A percentile compares a stretch with the other conserved stretches of the same genome.
Evolutionary conservation across 176 grass and related monocot genomes (phyloP).

Genomic region (Urochloa ruziziensis): DNA sequence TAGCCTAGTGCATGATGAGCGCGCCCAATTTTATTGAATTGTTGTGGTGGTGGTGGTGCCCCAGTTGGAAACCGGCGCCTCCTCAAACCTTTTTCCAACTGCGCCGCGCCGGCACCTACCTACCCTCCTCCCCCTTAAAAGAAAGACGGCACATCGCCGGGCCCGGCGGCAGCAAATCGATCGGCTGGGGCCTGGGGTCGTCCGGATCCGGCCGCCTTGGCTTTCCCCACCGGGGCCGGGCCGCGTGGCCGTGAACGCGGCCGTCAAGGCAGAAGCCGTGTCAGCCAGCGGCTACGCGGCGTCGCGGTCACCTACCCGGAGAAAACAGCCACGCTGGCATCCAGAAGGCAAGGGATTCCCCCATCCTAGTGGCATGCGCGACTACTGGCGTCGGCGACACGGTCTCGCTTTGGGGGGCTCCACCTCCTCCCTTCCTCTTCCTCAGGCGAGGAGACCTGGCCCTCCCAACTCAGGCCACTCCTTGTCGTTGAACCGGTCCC

Average conservation of each 20-base stretch:
- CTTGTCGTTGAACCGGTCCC: conserved; percentile 38
- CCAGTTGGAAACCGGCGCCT: no score
- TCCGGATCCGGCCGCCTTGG: no score
- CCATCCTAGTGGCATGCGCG: neutral
- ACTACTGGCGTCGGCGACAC: conserved; percentile 56
- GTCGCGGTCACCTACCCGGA: neutral
- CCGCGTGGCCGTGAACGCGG: neutral
- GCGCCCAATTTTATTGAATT: no score
- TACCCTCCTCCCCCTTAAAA: no score
- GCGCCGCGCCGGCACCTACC: neutral
- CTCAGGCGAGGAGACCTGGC: neutral
- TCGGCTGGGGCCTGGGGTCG: no score
- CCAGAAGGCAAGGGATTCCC: neutral
- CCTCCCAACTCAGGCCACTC: neutral
- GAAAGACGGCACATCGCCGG: no score
- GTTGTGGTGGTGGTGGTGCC: no score
- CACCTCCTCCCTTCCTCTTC: no score
- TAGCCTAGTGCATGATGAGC: no score
- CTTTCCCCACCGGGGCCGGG: neutral
- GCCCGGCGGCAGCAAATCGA: no score
- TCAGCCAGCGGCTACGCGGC: neutral
- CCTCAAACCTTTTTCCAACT: no score
- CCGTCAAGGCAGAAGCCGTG: neutral
- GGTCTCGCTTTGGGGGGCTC: neutral
- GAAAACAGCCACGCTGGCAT: conserved; percentile 18